Evolutionary conservation across 2,329 filamentous ascomycete species (phyloP), one percentile per base, ranked within the genome.

Genomic region (Venturia asperata): DNA sequence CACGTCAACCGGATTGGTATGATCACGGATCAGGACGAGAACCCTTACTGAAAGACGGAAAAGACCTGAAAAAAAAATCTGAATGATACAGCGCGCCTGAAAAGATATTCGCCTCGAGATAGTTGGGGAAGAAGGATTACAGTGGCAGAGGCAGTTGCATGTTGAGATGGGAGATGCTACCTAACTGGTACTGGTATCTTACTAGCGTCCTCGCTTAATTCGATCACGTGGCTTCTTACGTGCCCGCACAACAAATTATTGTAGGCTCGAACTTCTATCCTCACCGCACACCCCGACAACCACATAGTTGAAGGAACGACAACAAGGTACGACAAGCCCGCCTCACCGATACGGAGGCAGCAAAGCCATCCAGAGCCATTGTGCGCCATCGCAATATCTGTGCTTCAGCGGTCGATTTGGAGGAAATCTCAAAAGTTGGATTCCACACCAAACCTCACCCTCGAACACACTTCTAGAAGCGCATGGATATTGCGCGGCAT

Each of bases 251-350:
- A 24, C 7, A 11, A n/a, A 10, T 21, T 11, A 7, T 21, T 10
- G 2, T 5, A 5, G 27, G n/a, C 21, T n/a, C 17, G 42, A n/a
- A 45, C 4, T 27, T 21, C 21, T 15, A 15, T 15, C 1, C 7
- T 24, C 47, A 27, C 27, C 47, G 47, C 47, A 21, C 27, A 56
- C n/a, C 52, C 37, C 52, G 52, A 58, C 52, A 58, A 58, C 17
- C 52, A 58, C 52, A 58, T 21, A 30, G 49, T 30, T 56, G 49
- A 56, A 58, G 52, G 52, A 58, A 58, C 52, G 52, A 37, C 52
- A 37, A 58, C 27, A 27, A 58, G 52, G 52, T 58, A 58, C 52
- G 52, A 58, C 27, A 58, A 34, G 30, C 30, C 13, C 52, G 13
- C 30, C 6, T 27, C n/a, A 37, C 3, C 4, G 5, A 58, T n/a